Evolutionary conservation across 1,284 basidiomycete species (phyloP).

Genomic region (Stygiomarasmius scandens): DNA sequence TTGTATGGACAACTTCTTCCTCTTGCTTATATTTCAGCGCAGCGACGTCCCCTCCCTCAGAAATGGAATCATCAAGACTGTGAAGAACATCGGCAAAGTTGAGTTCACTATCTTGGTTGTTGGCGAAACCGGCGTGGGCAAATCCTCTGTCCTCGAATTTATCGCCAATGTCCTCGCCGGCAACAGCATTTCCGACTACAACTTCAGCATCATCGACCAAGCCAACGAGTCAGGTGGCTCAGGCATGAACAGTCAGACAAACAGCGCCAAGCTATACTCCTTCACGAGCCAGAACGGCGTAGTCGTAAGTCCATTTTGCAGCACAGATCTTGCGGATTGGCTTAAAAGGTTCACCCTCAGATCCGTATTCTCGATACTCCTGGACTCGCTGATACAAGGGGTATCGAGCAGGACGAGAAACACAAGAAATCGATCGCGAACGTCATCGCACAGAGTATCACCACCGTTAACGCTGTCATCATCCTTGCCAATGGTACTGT

Average conservation of each 20-base stretch:
- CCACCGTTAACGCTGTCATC: slow-evolving; percentile 23
- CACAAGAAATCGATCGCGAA: slow-evolving; percentile 8
- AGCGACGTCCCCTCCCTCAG: no score
- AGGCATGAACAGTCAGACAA: slow-evolving; percentile 14
- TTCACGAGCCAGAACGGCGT: slow-evolving; percentile 13
- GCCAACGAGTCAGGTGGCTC: slow-evolving; percentile 9
- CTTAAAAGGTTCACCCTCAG: no score
- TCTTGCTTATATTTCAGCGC: no score
- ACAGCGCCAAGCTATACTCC: slow-evolving; percentile 12
- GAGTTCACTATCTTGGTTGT: slow-evolving; percentile 17
- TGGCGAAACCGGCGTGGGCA: slow-evolving; percentile 19
- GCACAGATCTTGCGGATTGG: no score
- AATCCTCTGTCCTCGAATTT: slow-evolving; percentile 15
- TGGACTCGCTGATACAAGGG: neutral
- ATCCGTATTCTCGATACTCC: slow-evolving; percentile 12
- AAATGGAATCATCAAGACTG: no score
- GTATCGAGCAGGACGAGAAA: slow-evolving; percentile 1
- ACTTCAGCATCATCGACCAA: no score
- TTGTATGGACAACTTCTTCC: no score
- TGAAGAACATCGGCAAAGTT: no score
- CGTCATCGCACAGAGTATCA: slow-evolving; percentile 2
- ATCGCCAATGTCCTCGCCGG: slow-evolving; percentile 17
- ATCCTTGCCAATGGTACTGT: slow-evolving; percentile 30
- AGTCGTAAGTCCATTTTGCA: no score
- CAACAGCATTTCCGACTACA: no score